Evolutionary conservation across 352 stramenopile genomes (phyloP).

Genomic region (Pythium dissotocum): DNA sequence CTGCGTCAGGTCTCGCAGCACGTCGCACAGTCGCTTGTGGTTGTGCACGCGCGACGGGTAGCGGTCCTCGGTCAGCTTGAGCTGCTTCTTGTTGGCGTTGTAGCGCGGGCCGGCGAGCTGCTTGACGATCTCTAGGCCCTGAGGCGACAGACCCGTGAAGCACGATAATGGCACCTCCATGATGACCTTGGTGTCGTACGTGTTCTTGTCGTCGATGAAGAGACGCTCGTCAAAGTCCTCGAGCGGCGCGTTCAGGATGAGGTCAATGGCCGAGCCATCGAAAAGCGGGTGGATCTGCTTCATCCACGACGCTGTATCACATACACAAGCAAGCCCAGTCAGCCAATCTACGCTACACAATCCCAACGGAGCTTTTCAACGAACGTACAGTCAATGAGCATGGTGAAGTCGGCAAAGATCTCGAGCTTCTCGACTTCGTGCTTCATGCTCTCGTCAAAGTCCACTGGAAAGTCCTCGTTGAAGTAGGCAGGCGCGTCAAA

Average conservation of each 20-base stretch:
- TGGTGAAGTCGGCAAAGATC: constrained; percentile 79
- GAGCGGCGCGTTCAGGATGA: constrained; percentile 75
- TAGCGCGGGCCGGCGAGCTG: constrained; percentile 76
- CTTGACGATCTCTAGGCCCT: constrained; percentile 54
- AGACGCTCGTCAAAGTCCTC: constrained; percentile 84
- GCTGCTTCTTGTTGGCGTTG: constrained; percentile 73
- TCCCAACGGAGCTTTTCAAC: too few relatives aligned
- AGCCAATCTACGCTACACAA: too few relatives aligned
- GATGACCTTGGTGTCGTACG: constrained; percentile 78
- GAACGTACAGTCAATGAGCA: constrained; percentile 59
- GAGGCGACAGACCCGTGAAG: constrained; percentile 54
- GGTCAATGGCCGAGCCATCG: constrained; percentile 62
- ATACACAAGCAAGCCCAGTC: too few relatives aligned
- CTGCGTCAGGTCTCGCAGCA: constrained; percentile 74
- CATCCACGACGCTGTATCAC: constrained; percentile 61
- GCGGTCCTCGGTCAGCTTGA: constrained; percentile 82
- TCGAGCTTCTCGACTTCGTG: constrained; percentile 86
- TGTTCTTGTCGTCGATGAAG: constrained; percentile 79
- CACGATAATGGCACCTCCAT: constrained; percentile 77
- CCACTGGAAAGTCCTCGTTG: constrained; percentile 65
- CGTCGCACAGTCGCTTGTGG: constrained; percentile 85
- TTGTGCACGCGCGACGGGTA: constrained; percentile 80
- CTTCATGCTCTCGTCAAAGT: constrained; percentile 83
- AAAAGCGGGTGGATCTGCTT: constrained; percentile 77
- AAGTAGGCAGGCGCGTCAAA: constrained; percentile 81